A percentile compares a stretch with the other conserved stretches of the same genome.
These are phyloP conservation scores for Candida pseudofarinosa DNA, from an alignment of 805 yeast species.

Conservation along the genomic window DNA sequence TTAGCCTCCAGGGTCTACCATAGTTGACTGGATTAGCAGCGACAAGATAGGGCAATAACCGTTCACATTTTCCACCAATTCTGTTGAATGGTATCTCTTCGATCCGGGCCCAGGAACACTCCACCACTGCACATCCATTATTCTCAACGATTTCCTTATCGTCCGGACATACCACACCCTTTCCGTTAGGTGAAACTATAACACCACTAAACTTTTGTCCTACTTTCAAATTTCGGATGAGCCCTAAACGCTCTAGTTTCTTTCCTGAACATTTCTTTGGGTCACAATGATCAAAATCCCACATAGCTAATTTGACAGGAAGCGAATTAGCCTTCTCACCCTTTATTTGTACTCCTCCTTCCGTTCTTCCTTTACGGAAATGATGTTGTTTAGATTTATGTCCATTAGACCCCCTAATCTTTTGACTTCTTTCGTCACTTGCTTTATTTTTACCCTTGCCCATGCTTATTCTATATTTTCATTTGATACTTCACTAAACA, in stretches of 20 bases:
- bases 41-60: conserved; percentile 84
- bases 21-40: conserved; percentile 98
- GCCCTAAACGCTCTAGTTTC: conserved; percentile 82
- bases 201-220: conserved; percentile 93
- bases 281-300: conserved; percentile 99
- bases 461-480: conserved; percentile 23
- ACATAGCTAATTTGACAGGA: conserved; percentile 91
- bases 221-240: conserved; percentile 72
- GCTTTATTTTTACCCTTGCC: conserved; percentile 55
- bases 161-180: conserved; percentile 82
- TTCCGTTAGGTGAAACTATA: conserved; percentile 91
- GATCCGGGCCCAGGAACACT: conserved; percentile 97
- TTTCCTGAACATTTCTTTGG: conserved; percentile 97
- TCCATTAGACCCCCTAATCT: conserved; percentile 47
- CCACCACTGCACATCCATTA: conserved; percentile 94
- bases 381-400: conserved; percentile 54
- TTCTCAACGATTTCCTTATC: conserved; percentile 74
- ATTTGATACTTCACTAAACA: not conserved
- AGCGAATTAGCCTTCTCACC: conserved; percentile 32
- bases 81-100: conserved; percentile 93
- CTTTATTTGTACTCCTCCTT: conserved; percentile 22
- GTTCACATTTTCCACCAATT: conserved; percentile 86
- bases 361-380: conserved; percentile 35
- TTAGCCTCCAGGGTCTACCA: conserved; percentile 92
- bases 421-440: conserved; percentile 35